phyloP scores from a whole-genome alignment of 2,329 filamentous ascomycete species.

The Aspergillus novofumigatus region DNA sequence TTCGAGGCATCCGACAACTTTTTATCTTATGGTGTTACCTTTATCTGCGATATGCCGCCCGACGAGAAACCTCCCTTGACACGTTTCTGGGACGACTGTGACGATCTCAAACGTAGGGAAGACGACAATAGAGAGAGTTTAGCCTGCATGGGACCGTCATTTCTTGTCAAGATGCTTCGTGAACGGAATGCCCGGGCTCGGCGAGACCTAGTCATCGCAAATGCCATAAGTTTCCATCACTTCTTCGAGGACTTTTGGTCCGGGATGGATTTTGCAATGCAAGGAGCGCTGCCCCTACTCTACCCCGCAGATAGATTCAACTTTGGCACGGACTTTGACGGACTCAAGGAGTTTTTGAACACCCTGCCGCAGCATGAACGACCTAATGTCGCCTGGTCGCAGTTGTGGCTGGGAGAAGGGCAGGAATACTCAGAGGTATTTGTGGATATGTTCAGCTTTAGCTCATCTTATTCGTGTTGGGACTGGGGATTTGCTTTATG shows the following conservation, averaged over 20 bases:
- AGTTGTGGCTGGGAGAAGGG: not conserved
- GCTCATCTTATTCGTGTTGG: no score
- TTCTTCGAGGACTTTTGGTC: slow-evolving; percentile 2
- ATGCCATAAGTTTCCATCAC: not conserved
- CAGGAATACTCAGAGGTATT: no score
- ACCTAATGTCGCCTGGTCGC: slow-evolving; percentile 11
- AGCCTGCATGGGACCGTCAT: slow-evolving; percentile 11
- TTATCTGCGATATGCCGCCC: not conserved
- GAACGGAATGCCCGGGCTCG: not conserved
- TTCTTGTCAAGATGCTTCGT: slow-evolving; percentile 12
- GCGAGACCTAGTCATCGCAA: slow-evolving; percentile 11
- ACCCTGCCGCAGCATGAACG: slow-evolving; percentile 4
- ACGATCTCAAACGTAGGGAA: not conserved
- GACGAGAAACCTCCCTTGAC: slow-evolving; percentile 1
- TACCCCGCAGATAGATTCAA: slow-evolving; percentile 16
- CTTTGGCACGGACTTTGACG: slow-evolving; percentile 1
- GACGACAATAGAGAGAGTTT: not conserved
- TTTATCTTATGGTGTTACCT: not conserved
- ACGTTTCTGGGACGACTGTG: not conserved
- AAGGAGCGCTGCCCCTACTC: slow-evolving; percentile 2
- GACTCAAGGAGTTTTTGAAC: not conserved
- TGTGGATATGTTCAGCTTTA: no score
- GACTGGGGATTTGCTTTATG: no score
- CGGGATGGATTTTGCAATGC: not conserved
- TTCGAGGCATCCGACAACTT: slow-evolving; percentile 6